Evolutionary conservation across 192 early-diverging fungal species (phyloP).

Genomic region (Funneliformis mosseae): DNA sequence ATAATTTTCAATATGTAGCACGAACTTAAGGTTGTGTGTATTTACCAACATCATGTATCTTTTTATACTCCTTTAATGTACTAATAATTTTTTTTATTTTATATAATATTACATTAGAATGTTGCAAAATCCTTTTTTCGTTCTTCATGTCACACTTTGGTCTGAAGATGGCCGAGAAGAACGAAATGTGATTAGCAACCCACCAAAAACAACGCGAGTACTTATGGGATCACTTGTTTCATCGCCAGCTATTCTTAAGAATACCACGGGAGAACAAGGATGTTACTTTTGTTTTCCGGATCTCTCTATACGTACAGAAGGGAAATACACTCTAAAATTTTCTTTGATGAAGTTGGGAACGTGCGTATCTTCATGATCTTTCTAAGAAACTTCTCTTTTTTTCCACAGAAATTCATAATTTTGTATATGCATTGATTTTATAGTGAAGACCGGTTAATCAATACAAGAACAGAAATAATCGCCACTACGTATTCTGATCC

Average conservation of each 20-base stretch:
- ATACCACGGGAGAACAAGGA: slow-evolving; percentile 59
- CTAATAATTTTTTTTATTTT: slow-evolving; percentile 12
- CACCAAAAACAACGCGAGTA: slow-evolving; percentile 62
- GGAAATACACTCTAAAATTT: slow-evolving; percentile 70
- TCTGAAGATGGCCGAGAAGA: slow-evolving; percentile 58
- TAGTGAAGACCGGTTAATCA: slow-evolving; percentile 50
- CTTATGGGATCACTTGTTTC: slow-evolving; percentile 66
- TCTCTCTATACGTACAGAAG: slow-evolving; percentile 72
- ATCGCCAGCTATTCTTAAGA: slow-evolving; percentile 57
- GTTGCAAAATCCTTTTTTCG: slow-evolving; percentile 60
- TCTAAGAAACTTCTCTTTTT: background rate
- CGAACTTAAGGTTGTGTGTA: slow-evolving; percentile 3
- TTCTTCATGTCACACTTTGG: slow-evolving; percentile 64
- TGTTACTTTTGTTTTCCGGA: slow-evolving; percentile 82
- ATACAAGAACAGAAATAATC: slow-evolving; percentile 55
- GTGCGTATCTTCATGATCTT: slow-evolving; percentile 38
- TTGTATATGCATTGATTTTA: slow-evolving; percentile 20
- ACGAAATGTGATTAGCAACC: slow-evolving; percentile 62
- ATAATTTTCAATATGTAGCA: slow-evolving; percentile 11
- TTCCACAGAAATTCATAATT: background rate
- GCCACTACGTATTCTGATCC: slow-evolving; percentile 61
- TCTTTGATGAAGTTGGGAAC: slow-evolving; percentile 68
- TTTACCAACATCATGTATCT: background rate
- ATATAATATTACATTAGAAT: slow-evolving; percentile 19
- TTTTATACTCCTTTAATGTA: slow-evolving; percentile 10